Conservation (phyloP, 1,139 yeast genomes). For the Cylindricascospora bacillispora region DNA sequence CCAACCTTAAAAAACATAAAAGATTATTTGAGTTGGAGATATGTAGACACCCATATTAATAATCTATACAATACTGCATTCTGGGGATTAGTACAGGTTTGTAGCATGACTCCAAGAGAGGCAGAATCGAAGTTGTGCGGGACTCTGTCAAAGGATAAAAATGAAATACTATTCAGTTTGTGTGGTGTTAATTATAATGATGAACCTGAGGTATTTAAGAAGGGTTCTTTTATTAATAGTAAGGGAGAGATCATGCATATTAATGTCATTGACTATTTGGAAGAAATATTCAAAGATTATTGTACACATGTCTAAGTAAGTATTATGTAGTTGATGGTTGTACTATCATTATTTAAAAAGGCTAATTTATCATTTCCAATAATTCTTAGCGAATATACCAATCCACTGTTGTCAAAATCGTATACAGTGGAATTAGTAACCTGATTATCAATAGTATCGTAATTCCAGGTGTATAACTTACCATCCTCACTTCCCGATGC, state of each 20-base stretch:
- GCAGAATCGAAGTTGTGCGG: slow-evolving; percentile 63
- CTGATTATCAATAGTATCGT: slow-evolving; percentile 7
- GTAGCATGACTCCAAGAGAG: slow-evolving; percentile 60
- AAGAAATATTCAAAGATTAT: slow-evolving; percentile 25
- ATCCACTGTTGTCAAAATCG: slow-evolving; percentile 2
- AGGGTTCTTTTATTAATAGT: slow-evolving; percentile 66
- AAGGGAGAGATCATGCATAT: slow-evolving; percentile 34
- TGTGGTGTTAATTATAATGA: slow-evolving; percentile 83
- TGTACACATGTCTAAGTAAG: slow-evolving; percentile 8
- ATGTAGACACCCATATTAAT: slow-evolving; percentile 93
- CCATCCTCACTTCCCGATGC: slow-evolving; percentile 14
- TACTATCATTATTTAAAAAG: too few relatives aligned
- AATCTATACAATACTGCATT: slow-evolving; percentile 86
- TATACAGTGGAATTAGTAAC: slow-evolving; percentile 3
- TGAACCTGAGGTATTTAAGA: slow-evolving; percentile 76
- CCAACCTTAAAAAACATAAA: slow-evolving; percentile 51
- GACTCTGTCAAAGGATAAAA: slow-evolving; percentile 70
- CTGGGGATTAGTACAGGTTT: slow-evolving; percentile 70
- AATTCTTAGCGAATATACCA: slow-evolving; percentile 6
- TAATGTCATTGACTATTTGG: slow-evolving; percentile 28
- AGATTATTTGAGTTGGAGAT: slow-evolving; percentile 91
- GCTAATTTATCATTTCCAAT: slow-evolving; percentile 3
- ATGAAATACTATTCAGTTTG: slow-evolving; percentile 65
- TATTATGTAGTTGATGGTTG: slow-evolving; percentile 7
- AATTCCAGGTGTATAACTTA: slow-evolving; percentile 11